A percentile compares a stretch with the other conserved stretches of the same genome.
phyloP scores from a whole-genome alignment of 148 eudicot genomes.

The Polygonum maritimum region DNA sequence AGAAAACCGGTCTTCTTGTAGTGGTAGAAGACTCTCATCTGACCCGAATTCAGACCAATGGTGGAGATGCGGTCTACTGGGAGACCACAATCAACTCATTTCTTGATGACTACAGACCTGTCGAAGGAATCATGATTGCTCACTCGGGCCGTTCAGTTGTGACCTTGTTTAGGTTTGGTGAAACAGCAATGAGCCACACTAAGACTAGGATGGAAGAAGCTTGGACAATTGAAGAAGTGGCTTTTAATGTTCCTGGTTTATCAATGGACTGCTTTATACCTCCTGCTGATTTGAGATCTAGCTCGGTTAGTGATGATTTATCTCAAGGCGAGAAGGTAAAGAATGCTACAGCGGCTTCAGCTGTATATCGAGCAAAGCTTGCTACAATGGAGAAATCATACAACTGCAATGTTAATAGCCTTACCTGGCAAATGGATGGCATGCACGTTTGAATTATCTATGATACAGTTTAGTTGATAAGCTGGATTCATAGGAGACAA shows the following conservation, averaged over 20 bases:
- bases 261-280: constrained; percentile 88
- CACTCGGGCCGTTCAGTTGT: constrained; percentile 91
- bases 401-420: constrained; percentile 29
- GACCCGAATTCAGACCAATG: constrained; percentile 81
- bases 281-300: constrained; percentile 66
- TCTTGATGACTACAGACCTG: constrained; percentile 71
- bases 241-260: constrained; percentile 69
- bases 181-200: constrained; percentile 71
- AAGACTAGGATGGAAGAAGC: constrained; percentile 75
- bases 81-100: constrained; percentile 82
- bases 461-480: constrained; percentile 22
- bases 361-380: constrained; percentile 66
- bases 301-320: constrained; percentile 52
- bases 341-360: constrained; percentile 30
- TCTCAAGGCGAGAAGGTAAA: constrained; percentile 51
- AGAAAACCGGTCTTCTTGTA: constrained; percentile 53
- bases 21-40: constrained; percentile 61
- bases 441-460: constrained; percentile 26
- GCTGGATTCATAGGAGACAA: constrained; percentile 22
- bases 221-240: constrained; percentile 75
- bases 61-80: constrained; percentile 94
- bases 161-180: constrained; percentile 88
- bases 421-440: constrained; percentile 51
- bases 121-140: constrained; percentile 92
- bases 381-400: constrained; percentile 43